phyloP scores from a whole-genome alignment of 805 yeast genomes.

The Kodamaea kakaduensis region DNA sequence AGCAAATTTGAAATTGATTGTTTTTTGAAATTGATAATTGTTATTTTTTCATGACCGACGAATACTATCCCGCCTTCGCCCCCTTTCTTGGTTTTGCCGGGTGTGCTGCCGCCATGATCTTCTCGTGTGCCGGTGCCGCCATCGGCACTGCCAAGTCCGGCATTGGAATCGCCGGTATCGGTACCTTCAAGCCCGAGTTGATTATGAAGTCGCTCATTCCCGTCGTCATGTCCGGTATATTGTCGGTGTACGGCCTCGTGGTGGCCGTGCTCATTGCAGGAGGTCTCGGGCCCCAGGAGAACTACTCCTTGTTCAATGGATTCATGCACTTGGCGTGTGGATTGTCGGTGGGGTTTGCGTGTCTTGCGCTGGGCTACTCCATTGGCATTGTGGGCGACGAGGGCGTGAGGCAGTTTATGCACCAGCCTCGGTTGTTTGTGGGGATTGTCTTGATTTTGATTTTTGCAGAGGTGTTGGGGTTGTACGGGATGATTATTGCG shows the following conservation, averaged over 20 bases:
- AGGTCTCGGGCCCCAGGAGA: conserved; percentile 70
- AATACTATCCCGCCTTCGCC: conserved; percentile 85
- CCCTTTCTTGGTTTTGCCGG: conserved; percentile 98
- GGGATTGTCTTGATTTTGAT: conserved; percentile 86
- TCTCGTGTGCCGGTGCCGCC: conserved; percentile 97
- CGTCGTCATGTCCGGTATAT: conserved; percentile 96
- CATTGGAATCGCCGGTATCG: conserved; percentile 96
- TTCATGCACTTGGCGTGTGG: conserved; percentile 98
- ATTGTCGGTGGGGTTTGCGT: conserved; percentile 90
- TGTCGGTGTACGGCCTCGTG: conserved; percentile 94
- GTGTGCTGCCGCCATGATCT: conserved; percentile 86
- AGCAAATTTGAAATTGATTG: no score
- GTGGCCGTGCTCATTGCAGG: conserved; percentile 96
- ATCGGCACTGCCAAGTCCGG: conserved; percentile 98
- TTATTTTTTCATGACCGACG: no score
- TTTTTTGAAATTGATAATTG: no score
- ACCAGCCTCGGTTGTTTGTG: conserved; percentile 82
- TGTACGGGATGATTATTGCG: conserved; percentile 94
- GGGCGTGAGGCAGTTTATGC: conserved; percentile 85
- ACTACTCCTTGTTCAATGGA: conserved; percentile 90
- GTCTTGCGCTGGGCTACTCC: conserved; percentile 95
- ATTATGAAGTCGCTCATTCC: conserved; percentile 96
- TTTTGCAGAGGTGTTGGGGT: conserved; percentile 87
- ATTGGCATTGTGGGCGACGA: conserved; percentile 93
- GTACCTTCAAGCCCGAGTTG: conserved; percentile 94